Base-by-base conservation (phyloP, 352 stramenopile species). In the Globisporangium camurandrum region DNA sequence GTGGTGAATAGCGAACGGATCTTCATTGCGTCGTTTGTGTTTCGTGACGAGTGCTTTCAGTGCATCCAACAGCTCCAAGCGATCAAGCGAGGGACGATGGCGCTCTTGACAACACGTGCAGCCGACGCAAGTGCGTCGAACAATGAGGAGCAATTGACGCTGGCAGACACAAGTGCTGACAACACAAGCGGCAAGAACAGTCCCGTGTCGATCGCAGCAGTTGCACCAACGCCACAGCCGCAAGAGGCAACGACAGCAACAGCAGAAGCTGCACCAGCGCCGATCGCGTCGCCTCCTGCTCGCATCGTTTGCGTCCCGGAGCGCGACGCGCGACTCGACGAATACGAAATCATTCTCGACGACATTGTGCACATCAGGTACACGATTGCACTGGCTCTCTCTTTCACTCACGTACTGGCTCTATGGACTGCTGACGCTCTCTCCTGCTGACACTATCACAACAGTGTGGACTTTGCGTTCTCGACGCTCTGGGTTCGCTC, bases 11-110 rank as follows among this genome's bases (percentile, higher is more conserved):
- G 75, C 39, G 75, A 88, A 11, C 83, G 78, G 19, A 59, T 82
- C 0, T 93, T 93, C 48, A 87, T 93, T 56, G 67, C 83, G 27
- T 93, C 83, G 11, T 92, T 90, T 57, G 68, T 93, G 0, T 93
- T 87, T 54, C 65, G 83, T 41, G 83, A 93, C 49, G 83, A 93
- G 67, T 92, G 83, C 34, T 82, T 82, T 38, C 71, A 92, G 54
- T 85, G 75, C 22, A 82, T 92, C 30, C 69, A 78, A 12, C 79
- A 92, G 47, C 53, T 93, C 34, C 69, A 76, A 43, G 75, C 73
- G 9, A 93, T 91, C 36, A 81, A 87, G 51, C 84, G 71, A 48
- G 78, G 78, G 27, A 90, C 80, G 2, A 59, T 71, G 46, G 80
- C 65, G 14, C 50, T 87, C 1, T 54, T 93, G 47, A 63, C 61